Conservation (phyloP, 441 rosid genomes). For the Gossypium laxum region DNA sequence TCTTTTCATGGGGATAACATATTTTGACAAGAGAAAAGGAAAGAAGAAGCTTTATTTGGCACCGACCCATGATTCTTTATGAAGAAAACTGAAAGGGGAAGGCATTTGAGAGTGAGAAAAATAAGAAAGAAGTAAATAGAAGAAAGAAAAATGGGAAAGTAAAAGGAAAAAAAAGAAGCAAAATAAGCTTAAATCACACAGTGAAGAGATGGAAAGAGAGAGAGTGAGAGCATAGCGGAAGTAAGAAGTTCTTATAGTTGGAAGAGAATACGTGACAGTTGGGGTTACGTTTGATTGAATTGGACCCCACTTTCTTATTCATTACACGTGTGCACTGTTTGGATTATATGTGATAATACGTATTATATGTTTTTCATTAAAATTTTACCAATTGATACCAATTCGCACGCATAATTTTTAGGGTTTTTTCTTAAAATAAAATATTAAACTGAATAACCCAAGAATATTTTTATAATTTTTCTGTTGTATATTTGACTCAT, state of each 20-base stretch:
- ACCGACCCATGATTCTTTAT: conserved; percentile 38
- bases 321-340: background rate
- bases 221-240: background rate
- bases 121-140: background rate
- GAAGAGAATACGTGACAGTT: background rate
- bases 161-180: background rate
- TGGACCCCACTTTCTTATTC: background rate
- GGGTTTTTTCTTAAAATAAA: too few relatives aligned
- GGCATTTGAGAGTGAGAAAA: conserved; percentile 27
- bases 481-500: too few relatives aligned
- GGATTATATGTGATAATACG: background rate
- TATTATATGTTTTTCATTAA: too few relatives aligned
- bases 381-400: too few relatives aligned
- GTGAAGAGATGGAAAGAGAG: background rate
- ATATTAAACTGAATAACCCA: too few relatives aligned
- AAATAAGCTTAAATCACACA: background rate
- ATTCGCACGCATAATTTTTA: too few relatives aligned
- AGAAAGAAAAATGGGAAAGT: conserved; percentile 27
- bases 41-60: conserved; percentile 25
- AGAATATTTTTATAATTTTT: too few relatives aligned
- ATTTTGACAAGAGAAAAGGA: conserved; percentile 33
- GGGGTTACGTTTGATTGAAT: background rate
- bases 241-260: background rate
- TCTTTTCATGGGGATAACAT: conserved; percentile 26
- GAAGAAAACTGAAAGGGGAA: conserved; percentile 21